Base-by-base conservation (phyloP, 2,329 filamentous ascomycete genomes). In the Alternaria hordeiaustralica region DNA sequence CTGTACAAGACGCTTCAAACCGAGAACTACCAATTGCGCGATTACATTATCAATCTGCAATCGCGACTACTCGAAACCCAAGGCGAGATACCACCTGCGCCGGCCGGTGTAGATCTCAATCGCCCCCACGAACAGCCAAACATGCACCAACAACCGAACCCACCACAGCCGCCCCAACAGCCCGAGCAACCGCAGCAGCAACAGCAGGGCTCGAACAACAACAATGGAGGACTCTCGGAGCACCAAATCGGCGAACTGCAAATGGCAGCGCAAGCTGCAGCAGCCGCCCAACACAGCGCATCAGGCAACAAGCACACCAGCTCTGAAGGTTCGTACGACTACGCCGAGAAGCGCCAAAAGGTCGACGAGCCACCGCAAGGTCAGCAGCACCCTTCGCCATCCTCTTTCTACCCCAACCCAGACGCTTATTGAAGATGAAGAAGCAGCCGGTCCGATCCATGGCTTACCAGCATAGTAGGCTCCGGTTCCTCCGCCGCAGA, bases 11-110 rank as follows among this genome's bases (percentile, higher is more conserved):
- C 86, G n/a, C 83, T 97, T 25, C 93, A 97, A 77, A 85, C 88
- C 26, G 95, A 99, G 79, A 97, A 97, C 81, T 96, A 94, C 78
- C 89, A 92, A 66, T 85, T 99, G 45, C 90, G 94, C 71, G 94
- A 97, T 79, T 98, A 98, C 82, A 91, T 97, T 70, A 91, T 97
- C 76, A 92, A 91, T 72, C 86, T 99, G 15, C 96, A 99, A 80
- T 91, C 92, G 6, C 90, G 93, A 44, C 86, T 98, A 36, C 86
- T 97, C 64, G 94, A 97, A 71, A 87, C 89, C 3, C 90, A 93
- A 72, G 91, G 92, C 75, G 94, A 97, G 71, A 90, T 92, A 59
- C 96, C 96, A 1, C 92, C 91, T 65, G 90, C 94, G 10, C 95
- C 95, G 1, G 85, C 91, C 2, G 93, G 93, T 70, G 87, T 97